phyloP scores from a whole-genome alignment of 1,284 basidiomycete species.

The Cutaneotrichosporon sp. region DNA sequence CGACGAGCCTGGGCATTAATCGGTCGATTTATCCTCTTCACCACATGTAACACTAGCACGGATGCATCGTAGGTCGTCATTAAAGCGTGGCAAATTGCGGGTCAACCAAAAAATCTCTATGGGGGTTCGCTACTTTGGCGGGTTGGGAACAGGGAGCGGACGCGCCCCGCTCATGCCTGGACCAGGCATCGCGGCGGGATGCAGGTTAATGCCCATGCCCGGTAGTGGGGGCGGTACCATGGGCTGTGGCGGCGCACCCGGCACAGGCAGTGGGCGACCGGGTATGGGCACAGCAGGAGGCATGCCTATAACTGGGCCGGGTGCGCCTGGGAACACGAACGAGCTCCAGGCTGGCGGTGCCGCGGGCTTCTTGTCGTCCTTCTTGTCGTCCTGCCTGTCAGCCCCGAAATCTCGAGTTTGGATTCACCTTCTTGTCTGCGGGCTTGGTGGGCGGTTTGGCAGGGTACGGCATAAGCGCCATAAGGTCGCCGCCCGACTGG shows the following conservation, averaged over 20 bases:
- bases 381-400: background rate
- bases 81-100: conserved; percentile 1
- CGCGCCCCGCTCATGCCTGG: background rate
- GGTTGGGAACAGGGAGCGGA: conserved; percentile 1
- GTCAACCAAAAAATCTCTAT: background rate
- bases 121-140: background rate
- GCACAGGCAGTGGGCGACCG: background rate
- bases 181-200: background rate
- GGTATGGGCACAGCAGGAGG: background rate
- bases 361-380: conserved; percentile 9
- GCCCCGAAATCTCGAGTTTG: no score
- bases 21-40: background rate
- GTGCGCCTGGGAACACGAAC: conserved; percentile 4
- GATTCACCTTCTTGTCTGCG: conserved; percentile 15
- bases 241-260: background rate
- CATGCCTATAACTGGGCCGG: conserved; percentile 1
- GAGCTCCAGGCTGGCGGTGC: conserved; percentile 9
- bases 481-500: conserved; percentile 44
- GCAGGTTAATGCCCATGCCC: background rate
- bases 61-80: conserved; percentile 5
- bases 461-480: conserved; percentile 47
- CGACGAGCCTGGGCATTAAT: background rate
- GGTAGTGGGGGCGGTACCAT: background rate
- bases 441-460: conserved; percentile 32
- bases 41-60: conserved; percentile 13